Evolutionary conservation across 345 rosid genomes (phyloP).

Genomic region (Melastoma malabathricum): DNA sequence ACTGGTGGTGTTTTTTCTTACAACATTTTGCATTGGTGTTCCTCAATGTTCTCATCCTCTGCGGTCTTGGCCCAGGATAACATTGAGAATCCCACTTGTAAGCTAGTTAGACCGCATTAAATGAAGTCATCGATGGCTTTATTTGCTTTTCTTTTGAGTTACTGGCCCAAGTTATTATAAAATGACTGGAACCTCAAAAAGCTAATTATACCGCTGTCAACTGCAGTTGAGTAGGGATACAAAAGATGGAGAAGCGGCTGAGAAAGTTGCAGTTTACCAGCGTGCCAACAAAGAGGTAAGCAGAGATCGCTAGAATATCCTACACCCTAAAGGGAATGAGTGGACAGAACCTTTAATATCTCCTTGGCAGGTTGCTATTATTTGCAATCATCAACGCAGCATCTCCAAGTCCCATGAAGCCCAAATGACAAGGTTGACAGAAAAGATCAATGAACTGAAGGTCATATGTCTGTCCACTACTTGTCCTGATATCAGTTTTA

Average conservation of each 20-base stretch:
- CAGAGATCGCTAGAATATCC: not conserved
- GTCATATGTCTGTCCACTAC: slow-evolving; percentile 18
- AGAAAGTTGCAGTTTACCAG: slow-evolving; percentile 61
- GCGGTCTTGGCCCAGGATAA: too few species aligned
- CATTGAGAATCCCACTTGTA: too few species aligned
- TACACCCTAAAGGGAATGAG: not conserved
- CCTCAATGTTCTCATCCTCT: too few species aligned
- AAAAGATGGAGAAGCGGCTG: slow-evolving; percentile 63
- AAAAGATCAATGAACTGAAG: slow-evolving; percentile 66
- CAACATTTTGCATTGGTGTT: too few species aligned
- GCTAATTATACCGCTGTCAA: not conserved
- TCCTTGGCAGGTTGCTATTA: slow-evolving; percentile 77
- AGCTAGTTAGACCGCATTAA: too few species aligned
- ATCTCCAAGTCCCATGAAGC: slow-evolving; percentile 71
- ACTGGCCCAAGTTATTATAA: too few species aligned
- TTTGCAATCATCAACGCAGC: slow-evolving; percentile 95
- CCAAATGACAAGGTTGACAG: slow-evolving; percentile 67
- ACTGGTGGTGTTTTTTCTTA: too few species aligned
- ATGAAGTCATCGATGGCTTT: too few species aligned
- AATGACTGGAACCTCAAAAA: too few species aligned
- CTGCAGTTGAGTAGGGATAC: slow-evolving; percentile 64
- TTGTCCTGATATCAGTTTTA: not conserved
- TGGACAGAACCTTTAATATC: not conserved
- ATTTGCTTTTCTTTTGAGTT: too few species aligned
- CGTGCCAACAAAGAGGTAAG: slow-evolving; percentile 86